phyloP scores from a whole-genome alignment of 192 early-diverging fungal genomes.

The Gonapodya sp. region DNA sequence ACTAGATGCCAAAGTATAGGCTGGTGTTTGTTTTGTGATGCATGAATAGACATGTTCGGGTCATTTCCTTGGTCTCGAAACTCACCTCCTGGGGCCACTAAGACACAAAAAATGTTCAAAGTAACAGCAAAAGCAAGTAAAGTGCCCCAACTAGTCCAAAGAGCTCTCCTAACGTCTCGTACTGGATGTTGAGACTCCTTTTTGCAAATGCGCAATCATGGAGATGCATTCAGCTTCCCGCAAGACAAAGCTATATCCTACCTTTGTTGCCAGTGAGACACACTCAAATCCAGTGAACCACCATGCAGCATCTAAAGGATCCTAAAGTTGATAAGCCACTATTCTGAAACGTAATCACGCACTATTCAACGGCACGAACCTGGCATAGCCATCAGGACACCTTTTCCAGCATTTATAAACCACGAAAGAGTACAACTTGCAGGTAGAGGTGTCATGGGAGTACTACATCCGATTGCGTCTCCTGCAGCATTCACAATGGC shows the following conservation, averaged over 20 bases:
- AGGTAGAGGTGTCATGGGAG: not conserved
- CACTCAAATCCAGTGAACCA: conserved; percentile 16
- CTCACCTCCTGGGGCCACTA: not conserved
- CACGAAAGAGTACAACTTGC: not conserved
- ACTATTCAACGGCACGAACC: too few species aligned
- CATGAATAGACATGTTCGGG: too few species aligned
- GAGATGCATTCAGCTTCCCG: too few species aligned
- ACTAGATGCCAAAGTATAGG: not conserved
- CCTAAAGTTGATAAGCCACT: not conserved
- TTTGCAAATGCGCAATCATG: too few species aligned
- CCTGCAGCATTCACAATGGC: not conserved
- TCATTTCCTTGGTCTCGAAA: too few species aligned
- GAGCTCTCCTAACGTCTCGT: not conserved
- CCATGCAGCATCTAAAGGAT: conserved; percentile 7
- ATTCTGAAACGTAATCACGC: too few species aligned
- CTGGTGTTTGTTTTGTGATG: too few species aligned
- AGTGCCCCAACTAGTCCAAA: not conserved
- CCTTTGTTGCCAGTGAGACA: conserved; percentile 9
- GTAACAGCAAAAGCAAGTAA: not conserved
- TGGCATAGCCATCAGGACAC: not conserved
- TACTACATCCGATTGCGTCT: not conserved
- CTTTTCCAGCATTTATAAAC: not conserved
- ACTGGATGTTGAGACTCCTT: not conserved
- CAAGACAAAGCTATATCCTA: not conserved
- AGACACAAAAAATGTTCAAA: not conserved